A percentile compares a stretch with the other conserved stretches of the same genome.
Conservation (phyloP, 768 basidiomycete species). For the Tricholoma sp. region DNA sequence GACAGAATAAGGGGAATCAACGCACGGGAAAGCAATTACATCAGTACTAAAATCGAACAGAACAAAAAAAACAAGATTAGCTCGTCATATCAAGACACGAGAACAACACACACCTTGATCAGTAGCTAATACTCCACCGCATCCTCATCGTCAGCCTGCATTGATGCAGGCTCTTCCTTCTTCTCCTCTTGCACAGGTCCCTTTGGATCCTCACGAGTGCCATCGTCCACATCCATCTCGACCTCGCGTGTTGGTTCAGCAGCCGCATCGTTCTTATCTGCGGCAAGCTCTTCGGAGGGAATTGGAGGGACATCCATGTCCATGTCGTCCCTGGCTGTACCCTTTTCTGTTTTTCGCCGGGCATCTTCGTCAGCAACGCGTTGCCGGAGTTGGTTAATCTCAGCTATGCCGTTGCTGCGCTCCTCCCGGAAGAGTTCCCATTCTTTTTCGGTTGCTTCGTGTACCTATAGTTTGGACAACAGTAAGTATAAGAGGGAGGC, state of each 20-base stretch:
- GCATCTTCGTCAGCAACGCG: conserved; percentile 64
- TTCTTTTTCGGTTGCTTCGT: conserved; percentile 60
- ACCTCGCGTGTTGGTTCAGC: conserved; percentile 6
- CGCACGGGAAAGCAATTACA: conserved; percentile 24
- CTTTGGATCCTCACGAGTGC: conserved; percentile 28
- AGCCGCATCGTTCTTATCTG: not conserved
- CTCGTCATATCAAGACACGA: not conserved
- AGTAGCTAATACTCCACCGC: conserved; percentile 68
- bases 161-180: conserved; percentile 47
- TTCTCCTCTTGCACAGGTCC: conserved; percentile 38
- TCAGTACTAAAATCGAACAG: conserved; percentile 8
- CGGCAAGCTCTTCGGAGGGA: conserved; percentile 8
- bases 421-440: conserved; percentile 63
- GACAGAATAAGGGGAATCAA: conserved; percentile 19
- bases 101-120: conserved; percentile 11
- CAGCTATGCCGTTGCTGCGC: conserved; percentile 50
- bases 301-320: conserved; percentile 23
- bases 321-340: conserved; percentile 32
- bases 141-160: conserved; percentile 72
- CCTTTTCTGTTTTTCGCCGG: conserved; percentile 35
- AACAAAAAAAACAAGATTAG: not conserved
- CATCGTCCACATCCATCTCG: conserved; percentile 38
- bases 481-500: conserved; percentile 5
- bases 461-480: conserved; percentile 36
- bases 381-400: conserved; percentile 56